Evolutionary conservation across 2,329 filamentous ascomycete genomes (phyloP), one percentile per base, ranked within the genome.

Genomic region (Xylariaceae sp.): DNA sequence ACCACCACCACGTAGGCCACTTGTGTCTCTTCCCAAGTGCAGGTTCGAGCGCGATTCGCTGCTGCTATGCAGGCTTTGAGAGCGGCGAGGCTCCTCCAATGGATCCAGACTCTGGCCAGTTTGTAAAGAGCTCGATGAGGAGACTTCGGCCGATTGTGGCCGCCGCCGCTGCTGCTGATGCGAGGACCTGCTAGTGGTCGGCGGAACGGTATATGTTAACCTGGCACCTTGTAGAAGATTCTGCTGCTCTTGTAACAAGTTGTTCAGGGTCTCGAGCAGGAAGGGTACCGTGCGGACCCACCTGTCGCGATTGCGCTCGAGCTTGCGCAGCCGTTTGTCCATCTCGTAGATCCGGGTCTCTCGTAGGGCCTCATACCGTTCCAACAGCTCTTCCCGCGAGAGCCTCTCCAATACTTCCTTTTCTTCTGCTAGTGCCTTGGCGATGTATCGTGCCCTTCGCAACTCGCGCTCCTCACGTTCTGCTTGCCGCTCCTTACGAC

Each of bases 231-330:
- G 56, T 26, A 60, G 67, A 18, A 77, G 63, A 5, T 67, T 69
- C 18, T 70, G 66, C 35, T 67, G 66, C 30, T 67, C 62, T n/a
- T 62, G 53, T 32, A 70, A 41, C 16, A 68, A 10, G 1, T 33
- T 55, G 59, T 75, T 74, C 26, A 81, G 67, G 26, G 72, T 75
- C 29, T 78, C 73, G 32, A 81, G 66, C 3, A 81, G 68, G 3
- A 77, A 75, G 2, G 75, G 67, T 21, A 81, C 63, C 2, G 77
- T 73, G 11, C 72, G 68, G 35, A 77, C 64, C 73, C 76, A 76
- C 3, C 75, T 65, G 32, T 81, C 77, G 33, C 76, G 74, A 42
- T 77, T 76, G 13, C 71, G 70, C 65, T 82, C 79, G 1, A 81
- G 70, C 13, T 71, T 69, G 6, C 73, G 72, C 10, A 81, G 64